Evolutionary conservation across 1,284 basidiomycete genomes (phyloP).

Genomic region (Cutaneotrichosporon dermatis): DNA sequence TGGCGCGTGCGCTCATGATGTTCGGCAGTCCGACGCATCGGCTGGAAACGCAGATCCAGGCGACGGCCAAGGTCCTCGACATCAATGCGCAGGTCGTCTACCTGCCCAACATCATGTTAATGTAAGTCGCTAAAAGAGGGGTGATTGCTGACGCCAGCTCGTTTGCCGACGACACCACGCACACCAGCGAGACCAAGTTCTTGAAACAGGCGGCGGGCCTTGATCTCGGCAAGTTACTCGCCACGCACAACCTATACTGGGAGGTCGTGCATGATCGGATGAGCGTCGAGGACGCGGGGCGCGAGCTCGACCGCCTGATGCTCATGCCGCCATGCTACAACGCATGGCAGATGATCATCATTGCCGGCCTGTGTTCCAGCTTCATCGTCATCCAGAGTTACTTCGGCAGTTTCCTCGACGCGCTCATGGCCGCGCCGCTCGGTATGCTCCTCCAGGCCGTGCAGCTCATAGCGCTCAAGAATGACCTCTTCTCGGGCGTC

Average conservation of each 20-base stretch:
- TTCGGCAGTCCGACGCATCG: conserved; percentile 88
- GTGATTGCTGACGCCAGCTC: conserved; percentile 40
- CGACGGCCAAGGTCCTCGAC: conserved; percentile 81
- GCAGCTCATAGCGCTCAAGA: conserved; percentile 67
- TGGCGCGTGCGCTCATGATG: conserved; percentile 89
- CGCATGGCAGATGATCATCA: conserved; percentile 63
- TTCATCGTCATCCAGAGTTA: conserved; percentile 60
- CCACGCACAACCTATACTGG: conserved; percentile 76
- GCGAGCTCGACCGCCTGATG: conserved; percentile 74
- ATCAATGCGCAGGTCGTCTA: conserved; percentile 79
- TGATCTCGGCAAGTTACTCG: conserved; percentile 71
- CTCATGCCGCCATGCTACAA: conserved; percentile 58
- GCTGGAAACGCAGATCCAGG: conserved; percentile 77
- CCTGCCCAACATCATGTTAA: conserved; percentile 74
- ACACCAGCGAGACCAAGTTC: conserved; percentile 80
- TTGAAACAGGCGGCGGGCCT: conserved; percentile 70
- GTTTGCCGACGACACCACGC: conserved; percentile 75
- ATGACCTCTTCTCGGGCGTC: conserved; percentile 83
- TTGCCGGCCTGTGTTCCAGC: conserved; percentile 75
- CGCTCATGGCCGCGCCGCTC: conserved; percentile 67
- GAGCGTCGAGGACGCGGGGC: conserved; percentile 71
- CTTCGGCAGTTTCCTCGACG: conserved; percentile 63
- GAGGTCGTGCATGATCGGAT: conserved; percentile 82
- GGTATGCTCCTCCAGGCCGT: conserved; percentile 70
- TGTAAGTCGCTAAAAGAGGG: conserved; percentile 34